Base-by-base conservation (phyloP, 2,329 filamentous ascomycete species). In the Colletotrichum sp. region DNA sequence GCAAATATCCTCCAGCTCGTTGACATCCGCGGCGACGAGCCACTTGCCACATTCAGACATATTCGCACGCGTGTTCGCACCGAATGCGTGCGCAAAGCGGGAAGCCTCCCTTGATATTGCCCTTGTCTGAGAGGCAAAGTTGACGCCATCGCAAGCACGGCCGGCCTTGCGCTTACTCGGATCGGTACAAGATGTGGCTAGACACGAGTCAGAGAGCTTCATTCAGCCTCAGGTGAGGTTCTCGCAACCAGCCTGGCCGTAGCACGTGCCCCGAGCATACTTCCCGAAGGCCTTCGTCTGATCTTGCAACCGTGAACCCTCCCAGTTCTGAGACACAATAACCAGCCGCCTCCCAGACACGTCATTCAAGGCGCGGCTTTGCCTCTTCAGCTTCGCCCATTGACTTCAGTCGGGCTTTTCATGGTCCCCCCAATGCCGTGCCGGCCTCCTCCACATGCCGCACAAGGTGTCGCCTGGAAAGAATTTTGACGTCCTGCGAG, bases 341-440 rank as follows among this genome's bases (percentile, higher is more conserved):
- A 16, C 25, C 36, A 39, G 66, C 30, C 39, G 60, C 30, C 52
- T 13, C 68, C 55, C n/a, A 65, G 15, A 75, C 61, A 72, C 73
- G 70, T 73, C 70, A 59, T 36, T 68, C 13, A 70, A 57, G 69
- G 70, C 70, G 68, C 73, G 57, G 70, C 55, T 63, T 57, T 52
- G 69, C 63, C 63, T 71, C 52, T 25, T 22, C 44, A 28, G 60
- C 68, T 39, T 36, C 34, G 32, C 55, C 36, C 59, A 44, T 27
- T 48, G 44, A 72, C 15, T 65, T 39, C 57, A 60, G 30, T 25
- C 22, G 22, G 39, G n/a, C 55, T 68, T 39, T 44, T 48, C 5
- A 57, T 68, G 39, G 63, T 25, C 32, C 34, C 36, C 39, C 55
- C 30, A 19, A 39, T 36, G 27, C 55, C 61, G 55, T 25, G n/a